These are phyloP conservation scores for Sphaerostilbella broomeana DNA, from an alignment of 2,329 filamentous ascomycete genomes.

Conservation along the genomic window DNA sequence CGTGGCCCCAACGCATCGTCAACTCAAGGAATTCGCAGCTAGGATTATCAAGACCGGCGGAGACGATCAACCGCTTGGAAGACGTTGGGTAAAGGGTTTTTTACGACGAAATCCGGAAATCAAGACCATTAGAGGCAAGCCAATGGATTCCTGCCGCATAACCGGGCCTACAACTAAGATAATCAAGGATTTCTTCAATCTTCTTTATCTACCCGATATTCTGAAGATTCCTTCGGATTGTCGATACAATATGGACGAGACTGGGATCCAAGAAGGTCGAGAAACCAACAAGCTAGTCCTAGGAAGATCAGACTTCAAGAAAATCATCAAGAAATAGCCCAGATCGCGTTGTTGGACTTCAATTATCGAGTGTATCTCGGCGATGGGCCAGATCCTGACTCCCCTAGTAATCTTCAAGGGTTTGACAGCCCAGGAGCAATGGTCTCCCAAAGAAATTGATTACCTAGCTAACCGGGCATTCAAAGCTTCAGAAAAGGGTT, in stretches of 20 bases:
- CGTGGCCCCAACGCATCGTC: constrained; percentile 5
- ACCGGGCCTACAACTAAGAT: constrained; percentile 3
- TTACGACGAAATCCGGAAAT: constrained; percentile 7
- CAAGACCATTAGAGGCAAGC: constrained; percentile 3
- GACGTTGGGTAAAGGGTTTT: constrained; percentile 11
- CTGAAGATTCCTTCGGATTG: neutral
- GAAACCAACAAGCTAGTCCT: constrained; percentile 13
- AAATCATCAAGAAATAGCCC: constrained; percentile 10
- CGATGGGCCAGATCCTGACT: constrained; percentile 7
- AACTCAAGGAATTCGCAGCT: constrained; percentile 3
- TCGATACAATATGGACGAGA: constrained; percentile 13
- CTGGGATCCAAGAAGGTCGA: constrained; percentile 8
- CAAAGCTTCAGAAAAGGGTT: constrained; percentile 17
- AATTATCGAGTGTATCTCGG: constrained; percentile 18
- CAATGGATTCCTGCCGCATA: neutral
- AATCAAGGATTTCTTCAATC: constrained; percentile 4
- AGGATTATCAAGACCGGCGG: constrained; percentile 7
- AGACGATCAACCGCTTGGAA: constrained; percentile 11
- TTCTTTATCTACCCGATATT: neutral
- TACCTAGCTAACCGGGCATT: constrained; percentile 16
- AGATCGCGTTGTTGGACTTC: constrained; percentile 16
- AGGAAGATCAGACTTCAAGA: constrained; percentile 4
- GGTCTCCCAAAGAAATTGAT: constrained; percentile 14
- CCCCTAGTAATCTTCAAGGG: constrained; percentile 21
- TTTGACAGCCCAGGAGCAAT: constrained; percentile 15